A percentile compares a stretch with the other conserved stretches of the same genome.
phyloP scores from a whole-genome alignment of 352 stramenopile genomes.

The Albugo candida region DNA sequence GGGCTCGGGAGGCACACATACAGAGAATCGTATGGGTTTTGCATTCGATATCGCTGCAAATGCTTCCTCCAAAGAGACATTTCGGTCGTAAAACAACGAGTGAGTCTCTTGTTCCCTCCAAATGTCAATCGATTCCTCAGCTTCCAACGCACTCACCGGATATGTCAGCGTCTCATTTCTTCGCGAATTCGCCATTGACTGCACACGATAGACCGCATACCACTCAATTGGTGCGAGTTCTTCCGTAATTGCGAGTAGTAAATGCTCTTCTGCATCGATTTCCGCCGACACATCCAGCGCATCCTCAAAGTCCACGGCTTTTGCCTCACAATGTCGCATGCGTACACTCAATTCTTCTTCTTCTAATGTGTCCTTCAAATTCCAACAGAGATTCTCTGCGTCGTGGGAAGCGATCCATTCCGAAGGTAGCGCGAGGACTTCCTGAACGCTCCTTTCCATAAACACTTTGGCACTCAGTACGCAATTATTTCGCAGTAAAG shows the following conservation, averaged over 20 bases:
- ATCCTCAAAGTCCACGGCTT: conserved; percentile 17
- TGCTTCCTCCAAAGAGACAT: not conserved
- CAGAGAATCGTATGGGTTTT: too few species aligned
- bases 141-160: not conserved
- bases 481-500: conserved; percentile 44
- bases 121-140: too few species aligned
- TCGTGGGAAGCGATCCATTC: conserved; percentile 11
- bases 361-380: conserved; percentile 15
- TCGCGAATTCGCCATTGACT: conserved; percentile 29
- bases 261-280: conserved; percentile 58
- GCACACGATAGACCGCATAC: conserved; percentile 66
- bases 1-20: too few species aligned
- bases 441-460: conserved; percentile 41
- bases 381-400: conserved; percentile 33
- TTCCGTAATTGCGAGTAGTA: conserved; percentile 64
- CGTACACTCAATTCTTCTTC: conserved; percentile 17
- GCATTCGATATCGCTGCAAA: too few species aligned
- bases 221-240: conserved; percentile 69
- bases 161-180: not conserved
- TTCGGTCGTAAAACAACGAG: conserved; percentile 4
- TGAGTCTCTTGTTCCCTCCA: conserved; percentile 6
- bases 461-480: conserved; percentile 66
- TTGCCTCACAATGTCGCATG: conserved; percentile 6
- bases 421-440: conserved; percentile 41
- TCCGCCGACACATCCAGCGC: conserved; percentile 38